Evolutionary conservation across 768 basidiomycete genomes (phyloP).

Genomic region (Tulasnella sp.): DNA sequence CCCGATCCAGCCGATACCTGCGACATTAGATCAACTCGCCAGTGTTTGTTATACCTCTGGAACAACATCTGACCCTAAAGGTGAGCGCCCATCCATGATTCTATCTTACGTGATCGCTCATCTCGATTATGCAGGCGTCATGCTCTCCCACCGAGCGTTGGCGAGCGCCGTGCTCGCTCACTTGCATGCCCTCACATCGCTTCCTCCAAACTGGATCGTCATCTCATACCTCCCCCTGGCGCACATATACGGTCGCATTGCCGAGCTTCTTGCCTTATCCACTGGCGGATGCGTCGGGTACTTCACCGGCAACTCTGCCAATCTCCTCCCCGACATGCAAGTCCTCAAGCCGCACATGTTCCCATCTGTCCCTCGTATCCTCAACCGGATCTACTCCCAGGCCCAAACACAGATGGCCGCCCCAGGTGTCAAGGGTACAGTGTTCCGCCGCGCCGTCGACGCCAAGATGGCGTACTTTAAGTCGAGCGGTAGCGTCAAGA

Average conservation of each 20-base stretch:
- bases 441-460: conserved; percentile 70
- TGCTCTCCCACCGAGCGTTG: conserved; percentile 9
- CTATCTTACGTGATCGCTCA: not conserved
- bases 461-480: conserved; percentile 62
- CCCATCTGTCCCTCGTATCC: conserved; percentile 65
- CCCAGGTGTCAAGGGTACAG: conserved; percentile 49
- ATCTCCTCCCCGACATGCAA: conserved; percentile 80
- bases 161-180: not conserved
- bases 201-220: not conserved
- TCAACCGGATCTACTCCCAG: conserved; percentile 65
- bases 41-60: conserved; percentile 5
- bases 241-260: conserved; percentile 71
- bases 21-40: conserved; percentile 45
- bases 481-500: conserved; percentile 55
- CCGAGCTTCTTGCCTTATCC: conserved; percentile 34
- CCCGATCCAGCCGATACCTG: conserved; percentile 35
- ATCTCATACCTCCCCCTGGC: conserved; percentile 30
- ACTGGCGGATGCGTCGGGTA: conserved; percentile 67
- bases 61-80: conserved; percentile 25
- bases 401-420: conserved; percentile 39
- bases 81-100: not conserved
- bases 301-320: conserved; percentile 82
- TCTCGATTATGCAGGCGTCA: conserved; percentile 32
- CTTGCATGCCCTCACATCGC: not conserved
- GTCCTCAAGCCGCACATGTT: conserved; percentile 73